Evolutionary conservation across 139 green algal genomes (phyloP).

Genomic region (Chlorella vulgaris): DNA sequence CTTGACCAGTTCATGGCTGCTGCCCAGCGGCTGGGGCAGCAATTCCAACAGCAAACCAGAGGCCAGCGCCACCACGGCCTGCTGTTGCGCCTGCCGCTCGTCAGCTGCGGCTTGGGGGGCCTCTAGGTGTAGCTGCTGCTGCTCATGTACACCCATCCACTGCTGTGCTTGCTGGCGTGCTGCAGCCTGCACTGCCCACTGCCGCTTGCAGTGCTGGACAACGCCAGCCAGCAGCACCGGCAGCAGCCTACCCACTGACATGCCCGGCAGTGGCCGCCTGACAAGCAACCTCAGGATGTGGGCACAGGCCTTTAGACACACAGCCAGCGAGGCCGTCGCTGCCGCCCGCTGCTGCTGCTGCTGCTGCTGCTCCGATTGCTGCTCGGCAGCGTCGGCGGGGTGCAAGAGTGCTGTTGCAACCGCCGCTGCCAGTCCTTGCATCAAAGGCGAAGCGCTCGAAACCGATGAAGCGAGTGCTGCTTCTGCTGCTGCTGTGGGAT

Average conservation of each 20-base stretch:
- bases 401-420: neutral
- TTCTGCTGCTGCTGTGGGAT: neutral
- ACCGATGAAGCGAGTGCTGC: neutral
- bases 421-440: neutral
- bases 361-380: neutral
- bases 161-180: too few relatives aligned
- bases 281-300: neutral
- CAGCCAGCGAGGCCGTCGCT: neutral
- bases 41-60: neutral
- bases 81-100: neutral
- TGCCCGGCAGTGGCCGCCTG: neutral
- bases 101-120: neutral
- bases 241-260: neutral
- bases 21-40: neutral
- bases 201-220: neutral
- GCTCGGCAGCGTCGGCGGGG: too few relatives aligned
- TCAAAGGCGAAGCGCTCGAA: neutral
- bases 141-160: too few relatives aligned
- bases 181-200: neutral
- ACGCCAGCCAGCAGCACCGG: neutral
- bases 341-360: neutral
- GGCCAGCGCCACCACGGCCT: neutral
- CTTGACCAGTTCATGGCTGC: neutral
- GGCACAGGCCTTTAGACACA: neutral
- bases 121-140: too few relatives aligned